These are phyloP conservation scores for Thalassiosira livingstoniorum DNA, from an alignment of 352 stramenopile species.

Conservation along the genomic window DNA sequence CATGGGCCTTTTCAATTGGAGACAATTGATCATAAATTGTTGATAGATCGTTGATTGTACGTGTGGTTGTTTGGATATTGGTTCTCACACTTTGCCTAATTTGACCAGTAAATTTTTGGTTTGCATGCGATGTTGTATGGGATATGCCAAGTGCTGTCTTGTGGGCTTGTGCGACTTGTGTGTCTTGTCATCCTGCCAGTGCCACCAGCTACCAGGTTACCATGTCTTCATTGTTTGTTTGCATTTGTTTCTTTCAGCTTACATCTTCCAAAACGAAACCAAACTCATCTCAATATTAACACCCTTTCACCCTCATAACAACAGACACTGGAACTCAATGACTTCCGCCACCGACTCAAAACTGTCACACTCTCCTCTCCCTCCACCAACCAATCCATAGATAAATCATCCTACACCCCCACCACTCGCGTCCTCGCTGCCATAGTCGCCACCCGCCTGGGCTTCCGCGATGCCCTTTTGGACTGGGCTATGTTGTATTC, in stretches of 20 bases:
- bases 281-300: background rate
- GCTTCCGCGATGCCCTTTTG: constrained; percentile 51
- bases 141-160: background rate
- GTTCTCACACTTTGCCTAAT: no score
- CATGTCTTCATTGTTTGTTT: background rate
- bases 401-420: no score
- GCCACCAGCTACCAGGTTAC: no score
- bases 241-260: background rate
- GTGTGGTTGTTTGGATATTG: no score
- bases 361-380: background rate
- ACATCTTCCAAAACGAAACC: background rate
- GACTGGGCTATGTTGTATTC: constrained; percentile 50
- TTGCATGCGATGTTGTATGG: no score
- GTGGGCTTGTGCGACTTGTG: background rate
- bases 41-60: background rate
- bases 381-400: no score
- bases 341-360: constrained; percentile 53
- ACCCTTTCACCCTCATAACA: background rate
- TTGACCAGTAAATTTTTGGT: no score
- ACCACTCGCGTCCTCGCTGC: constrained; percentile 35
- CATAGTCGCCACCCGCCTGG: constrained; percentile 44
- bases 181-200: no score
- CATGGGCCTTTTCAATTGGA: background rate
- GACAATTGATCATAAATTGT: background rate
- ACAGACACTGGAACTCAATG: constrained; percentile 56